Evolutionary conservation across 805 yeast genomes (phyloP).

Genomic region (Kazachstania psychrophila): DNA sequence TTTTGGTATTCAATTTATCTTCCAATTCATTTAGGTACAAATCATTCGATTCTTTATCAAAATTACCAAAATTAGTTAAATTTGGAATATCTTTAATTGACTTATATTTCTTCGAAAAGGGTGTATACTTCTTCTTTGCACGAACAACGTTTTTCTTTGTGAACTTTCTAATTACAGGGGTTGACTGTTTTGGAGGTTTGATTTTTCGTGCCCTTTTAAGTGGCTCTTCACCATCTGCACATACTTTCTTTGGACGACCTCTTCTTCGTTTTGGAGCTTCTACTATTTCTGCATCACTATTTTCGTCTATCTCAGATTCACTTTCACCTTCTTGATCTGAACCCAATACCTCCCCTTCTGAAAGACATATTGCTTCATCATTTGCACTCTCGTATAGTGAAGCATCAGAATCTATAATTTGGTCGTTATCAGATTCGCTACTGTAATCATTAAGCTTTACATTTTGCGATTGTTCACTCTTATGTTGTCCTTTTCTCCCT

Average conservation of each 20-base stretch:
- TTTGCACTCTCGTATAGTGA: neutral
- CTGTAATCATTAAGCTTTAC: too few species aligned
- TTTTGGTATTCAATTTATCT: conserved; percentile 31
- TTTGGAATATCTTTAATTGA: conserved; percentile 25
- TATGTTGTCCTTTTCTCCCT: neutral
- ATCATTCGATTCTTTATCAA: conserved; percentile 17
- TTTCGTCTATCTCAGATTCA: too few species aligned
- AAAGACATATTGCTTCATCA: too few species aligned
- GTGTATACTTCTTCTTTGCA: conserved; percentile 26
- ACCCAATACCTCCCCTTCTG: too few species aligned
- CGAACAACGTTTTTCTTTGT: conserved; percentile 26
- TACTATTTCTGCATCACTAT: too few species aligned
- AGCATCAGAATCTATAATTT: neutral
- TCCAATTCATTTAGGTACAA: conserved; percentile 20
- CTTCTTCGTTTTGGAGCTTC: neutral
- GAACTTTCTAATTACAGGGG: conserved; percentile 22
- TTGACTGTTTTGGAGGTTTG: neutral
- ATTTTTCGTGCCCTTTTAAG: neutral
- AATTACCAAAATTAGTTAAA: conserved; percentile 22
- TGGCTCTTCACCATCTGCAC: neutral
- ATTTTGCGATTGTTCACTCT: neutral
- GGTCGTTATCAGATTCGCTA: too few species aligned
- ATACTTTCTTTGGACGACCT: conserved; percentile 1
- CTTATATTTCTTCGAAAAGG: conserved; percentile 21
- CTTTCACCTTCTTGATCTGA: neutral